Evolutionary conservation across 805 yeast genomes (phyloP).

Genomic region (Candida andamanensis): DNA sequence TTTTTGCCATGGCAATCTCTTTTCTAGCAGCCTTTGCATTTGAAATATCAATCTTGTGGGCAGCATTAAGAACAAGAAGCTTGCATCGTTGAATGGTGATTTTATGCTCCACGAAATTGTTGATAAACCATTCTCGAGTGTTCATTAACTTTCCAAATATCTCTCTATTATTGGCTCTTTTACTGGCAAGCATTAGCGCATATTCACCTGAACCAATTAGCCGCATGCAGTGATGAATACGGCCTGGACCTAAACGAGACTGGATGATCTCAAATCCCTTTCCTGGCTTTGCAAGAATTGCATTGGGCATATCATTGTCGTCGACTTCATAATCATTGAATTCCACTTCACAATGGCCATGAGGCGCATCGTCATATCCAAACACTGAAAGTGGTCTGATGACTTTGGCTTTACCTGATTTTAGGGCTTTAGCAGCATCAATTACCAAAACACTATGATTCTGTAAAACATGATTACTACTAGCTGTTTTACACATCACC

Average conservation of each 20-base stretch:
- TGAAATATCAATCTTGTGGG: slow-evolving; percentile 50
- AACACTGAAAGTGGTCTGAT: slow-evolving; percentile 49
- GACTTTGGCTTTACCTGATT: slow-evolving; percentile 44
- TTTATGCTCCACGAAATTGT: slow-evolving; percentile 46
- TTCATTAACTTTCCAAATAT: slow-evolving; percentile 50
- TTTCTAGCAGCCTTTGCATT: slow-evolving; percentile 51
- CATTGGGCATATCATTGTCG: slow-evolving; percentile 36
- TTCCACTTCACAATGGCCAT: slow-evolving; percentile 61
- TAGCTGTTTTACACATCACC: slow-evolving; percentile 46
- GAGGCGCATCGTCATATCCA: slow-evolving; percentile 67
- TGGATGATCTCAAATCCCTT: slow-evolving; percentile 61
- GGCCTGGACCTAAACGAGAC: slow-evolving; percentile 64
- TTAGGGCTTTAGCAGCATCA: slow-evolving; percentile 46
- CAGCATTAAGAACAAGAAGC: slow-evolving; percentile 53
- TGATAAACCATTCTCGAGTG: slow-evolving; percentile 46
- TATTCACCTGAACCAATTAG: slow-evolving; percentile 57
- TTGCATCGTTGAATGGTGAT: slow-evolving; percentile 52
- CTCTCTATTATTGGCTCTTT: slow-evolving; percentile 47
- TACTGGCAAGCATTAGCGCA: slow-evolving; percentile 42
- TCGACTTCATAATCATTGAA: slow-evolving; percentile 48
- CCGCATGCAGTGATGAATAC: slow-evolving; percentile 69
- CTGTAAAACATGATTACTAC: slow-evolving; percentile 29
- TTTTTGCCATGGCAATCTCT: slow-evolving; percentile 61
- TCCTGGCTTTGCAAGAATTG: slow-evolving; percentile 41
- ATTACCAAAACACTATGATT: slow-evolving; percentile 56